A percentile compares a stretch with the other conserved stretches of the same genome.
Conservation (phyloP, 768 basidiomycete species). For the Cystobasidium onofrii region DNA sequence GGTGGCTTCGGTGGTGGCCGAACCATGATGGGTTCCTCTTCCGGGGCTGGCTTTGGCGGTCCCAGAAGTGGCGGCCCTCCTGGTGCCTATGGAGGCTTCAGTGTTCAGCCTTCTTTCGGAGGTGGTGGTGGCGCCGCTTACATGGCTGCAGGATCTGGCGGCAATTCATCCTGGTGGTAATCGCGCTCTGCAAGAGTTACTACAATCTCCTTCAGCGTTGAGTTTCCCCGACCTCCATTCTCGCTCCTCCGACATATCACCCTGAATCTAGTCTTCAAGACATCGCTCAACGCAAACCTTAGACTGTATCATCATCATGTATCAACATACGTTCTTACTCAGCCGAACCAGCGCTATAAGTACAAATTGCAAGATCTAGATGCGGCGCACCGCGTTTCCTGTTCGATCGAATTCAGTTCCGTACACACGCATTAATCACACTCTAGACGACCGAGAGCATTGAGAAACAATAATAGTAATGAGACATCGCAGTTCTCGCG, state of each 20-base stretch:
- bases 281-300: background rate
- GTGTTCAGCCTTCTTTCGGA: constrained; percentile 5
- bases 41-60: constrained; percentile 18
- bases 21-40: background rate
- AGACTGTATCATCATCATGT: background rate
- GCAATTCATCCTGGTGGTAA: background rate
- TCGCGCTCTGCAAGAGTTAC: background rate
- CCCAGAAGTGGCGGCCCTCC: background rate
- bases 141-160: background rate
- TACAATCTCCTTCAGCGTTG: background rate
- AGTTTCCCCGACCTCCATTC: background rate
- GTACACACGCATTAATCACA: background rate
- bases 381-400: background rate
- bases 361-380: background rate
- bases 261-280: no score
- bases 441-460: background rate
- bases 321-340: background rate
- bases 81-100: constrained; percentile 7
- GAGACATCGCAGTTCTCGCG: no score
- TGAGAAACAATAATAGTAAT: background rate
- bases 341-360: background rate
- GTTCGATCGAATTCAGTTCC: background rate
- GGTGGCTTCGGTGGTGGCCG: constrained; percentile 23
- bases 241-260: no score
- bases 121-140: background rate